Percentiles rank a stretch among this genome's conserved stretches.
Conservation (phyloP, 1,284 basidiomycete genomes). For the Austroboletus rostrupii region DNA sequence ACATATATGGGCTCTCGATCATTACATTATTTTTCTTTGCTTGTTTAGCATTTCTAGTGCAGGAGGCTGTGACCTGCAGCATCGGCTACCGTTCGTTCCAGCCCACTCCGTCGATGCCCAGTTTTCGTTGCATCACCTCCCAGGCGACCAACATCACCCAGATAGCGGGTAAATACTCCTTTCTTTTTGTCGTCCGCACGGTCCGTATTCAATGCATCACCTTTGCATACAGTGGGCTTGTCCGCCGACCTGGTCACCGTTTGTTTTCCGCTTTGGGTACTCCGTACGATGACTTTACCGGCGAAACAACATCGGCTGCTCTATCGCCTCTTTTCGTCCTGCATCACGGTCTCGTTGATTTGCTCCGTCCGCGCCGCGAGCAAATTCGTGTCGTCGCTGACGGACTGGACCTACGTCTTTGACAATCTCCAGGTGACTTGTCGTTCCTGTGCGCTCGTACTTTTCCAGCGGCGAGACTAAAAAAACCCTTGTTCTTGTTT, state of each 20-base stretch:
- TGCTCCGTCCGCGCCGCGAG: conserved; percentile 4
- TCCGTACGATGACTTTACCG: conserved; percentile 12
- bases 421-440: conserved; percentile 17
- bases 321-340: conserved; percentile 13
- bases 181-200: background rate
- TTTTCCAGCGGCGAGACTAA: too few relatives aligned
- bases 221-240: background rate
- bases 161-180: conserved; percentile 1
- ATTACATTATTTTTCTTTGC: conserved; percentile 7
- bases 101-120: background rate
- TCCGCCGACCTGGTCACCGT: background rate
- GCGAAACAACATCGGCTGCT: conserved; percentile 15
- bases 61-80: background rate
- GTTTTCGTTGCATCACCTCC: background rate
- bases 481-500: too few relatives aligned
- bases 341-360: conserved; percentile 8
- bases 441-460: background rate
- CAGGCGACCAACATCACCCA: background rate
- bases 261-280: conserved; percentile 13
- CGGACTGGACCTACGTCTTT: conserved; percentile 2
- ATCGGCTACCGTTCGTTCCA: background rate
- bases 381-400: conserved; percentile 2
- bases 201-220: background rate
- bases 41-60: background rate
- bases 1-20: conserved; percentile 7